phyloP scores from a whole-genome alignment of 2,329 filamentous ascomycete genomes.

The Epichloe amarillans region DNA sequence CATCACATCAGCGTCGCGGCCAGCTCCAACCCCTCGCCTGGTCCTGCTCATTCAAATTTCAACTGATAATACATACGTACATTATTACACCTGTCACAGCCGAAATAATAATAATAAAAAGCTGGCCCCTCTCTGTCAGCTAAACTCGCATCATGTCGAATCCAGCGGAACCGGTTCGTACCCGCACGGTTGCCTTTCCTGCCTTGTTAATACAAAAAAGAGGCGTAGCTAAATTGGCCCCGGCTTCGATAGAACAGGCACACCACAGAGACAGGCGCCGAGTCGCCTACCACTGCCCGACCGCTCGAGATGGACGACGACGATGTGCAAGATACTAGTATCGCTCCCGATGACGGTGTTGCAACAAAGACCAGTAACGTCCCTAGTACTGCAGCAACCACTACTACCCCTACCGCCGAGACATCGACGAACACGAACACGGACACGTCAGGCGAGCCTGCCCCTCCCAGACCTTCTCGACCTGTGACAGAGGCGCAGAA shows the following conservation, averaged over 20 bases:
- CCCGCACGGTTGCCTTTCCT: constrained; percentile 5
- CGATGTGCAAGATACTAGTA: constrained; percentile 48
- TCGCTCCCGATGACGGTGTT: constrained; percentile 29
- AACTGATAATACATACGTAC: background rate
- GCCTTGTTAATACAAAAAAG: background rate
- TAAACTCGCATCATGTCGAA: constrained; percentile 25
- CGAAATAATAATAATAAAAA: background rate
- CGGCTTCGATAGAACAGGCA: constrained; percentile 28
- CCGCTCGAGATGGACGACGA: constrained; percentile 60
- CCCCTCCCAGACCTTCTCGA: constrained; percentile 74
- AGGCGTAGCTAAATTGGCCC: constrained; percentile 12
- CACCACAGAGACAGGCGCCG: constrained; percentile 31
- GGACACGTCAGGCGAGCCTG: constrained; percentile 15
- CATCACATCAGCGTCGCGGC: constrained; percentile 21
- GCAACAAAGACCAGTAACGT: constrained; percentile 9
- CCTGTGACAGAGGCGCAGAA: constrained; percentile 72
- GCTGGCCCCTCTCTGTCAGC: background rate
- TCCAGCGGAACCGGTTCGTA: constrained; percentile 30
- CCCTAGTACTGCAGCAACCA: constrained; percentile 7
- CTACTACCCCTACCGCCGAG: constrained; percentile 18
- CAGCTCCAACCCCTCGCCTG: background rate
- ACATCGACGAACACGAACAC: constrained; percentile 9
- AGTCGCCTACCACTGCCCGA: constrained; percentile 52
- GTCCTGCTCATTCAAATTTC: background rate
- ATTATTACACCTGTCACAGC: background rate